Evolutionary conservation across 1,284 basidiomycete genomes (phyloP).

Genomic region (Peniophora sp.): DNA sequence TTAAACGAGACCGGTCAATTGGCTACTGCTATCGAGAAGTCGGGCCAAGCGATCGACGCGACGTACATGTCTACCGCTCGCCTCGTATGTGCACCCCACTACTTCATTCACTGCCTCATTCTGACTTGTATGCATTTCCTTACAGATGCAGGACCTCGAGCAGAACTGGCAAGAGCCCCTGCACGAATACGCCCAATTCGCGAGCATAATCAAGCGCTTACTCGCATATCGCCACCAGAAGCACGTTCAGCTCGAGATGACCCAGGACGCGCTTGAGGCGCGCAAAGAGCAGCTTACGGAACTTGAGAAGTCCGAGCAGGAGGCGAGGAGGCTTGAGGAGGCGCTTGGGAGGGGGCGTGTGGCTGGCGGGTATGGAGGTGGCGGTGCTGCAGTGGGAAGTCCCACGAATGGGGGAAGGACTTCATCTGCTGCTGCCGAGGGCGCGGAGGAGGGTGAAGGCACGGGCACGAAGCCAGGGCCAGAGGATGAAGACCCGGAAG

Average conservation of each 20-base stretch:
- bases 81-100: slow-evolving; percentile 54
- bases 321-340: slow-evolving; percentile 83
- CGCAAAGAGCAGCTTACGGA: slow-evolving; percentile 87
- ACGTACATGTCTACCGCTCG: slow-evolving; percentile 90
- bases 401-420: neutral
- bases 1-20: slow-evolving; percentile 74
- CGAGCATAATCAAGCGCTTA: slow-evolving; percentile 87
- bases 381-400: slow-evolving; percentile 14
- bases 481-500: slow-evolving; percentile 20
- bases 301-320: slow-evolving; percentile 86
- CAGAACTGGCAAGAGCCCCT: slow-evolving; percentile 93
- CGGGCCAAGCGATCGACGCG: slow-evolving; percentile 91
- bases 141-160: slow-evolving; percentile 84
- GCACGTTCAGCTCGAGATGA: slow-evolving; percentile 96
- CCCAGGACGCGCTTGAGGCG: slow-evolving; percentile 82
- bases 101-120: neutral
- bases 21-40: slow-evolving; percentile 80
- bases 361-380: neutral
- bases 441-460: slow-evolving; percentile 11
- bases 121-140: neutral
- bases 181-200: slow-evolving; percentile 95
- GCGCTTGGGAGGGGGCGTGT: slow-evolving; percentile 63
- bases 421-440: neutral
- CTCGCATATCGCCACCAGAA: slow-evolving; percentile 96
- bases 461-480: neutral